Percentiles rank a stretch among this genome's conserved stretches.
phyloP scores from a whole-genome alignment of 305 asterid genomes.

The Plantago lanceolata region DNA sequence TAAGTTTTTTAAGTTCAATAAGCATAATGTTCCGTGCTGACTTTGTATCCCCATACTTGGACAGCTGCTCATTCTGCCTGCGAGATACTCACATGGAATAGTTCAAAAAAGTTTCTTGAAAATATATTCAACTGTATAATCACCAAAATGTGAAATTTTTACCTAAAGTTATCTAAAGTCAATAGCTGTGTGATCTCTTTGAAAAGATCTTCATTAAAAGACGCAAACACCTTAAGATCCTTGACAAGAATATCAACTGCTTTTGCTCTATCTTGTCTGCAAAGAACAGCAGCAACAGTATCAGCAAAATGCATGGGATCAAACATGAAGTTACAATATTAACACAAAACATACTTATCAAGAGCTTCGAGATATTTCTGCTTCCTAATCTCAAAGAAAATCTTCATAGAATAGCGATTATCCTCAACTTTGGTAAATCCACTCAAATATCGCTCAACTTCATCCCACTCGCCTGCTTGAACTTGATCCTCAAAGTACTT shows the following conservation, averaged over 20 bases:
- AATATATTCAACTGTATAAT: neutral
- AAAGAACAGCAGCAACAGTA: constrained; percentile 18
- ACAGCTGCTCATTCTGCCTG: constrained; percentile 87
- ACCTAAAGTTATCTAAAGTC: constrained; percentile 81
- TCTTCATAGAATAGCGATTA: constrained; percentile 49
- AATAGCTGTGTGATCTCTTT: constrained; percentile 81
- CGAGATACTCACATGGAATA: constrained; percentile 13
- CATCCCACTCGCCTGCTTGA: constrained; percentile 59
- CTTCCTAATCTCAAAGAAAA: constrained; percentile 53
- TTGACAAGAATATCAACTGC: constrained; percentile 78
- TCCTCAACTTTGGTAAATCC: constrained; percentile 56
- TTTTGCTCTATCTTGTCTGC: constrained; percentile 71
- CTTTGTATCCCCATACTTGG: constrained; percentile 84
- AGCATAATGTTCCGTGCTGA: constrained; percentile 74
- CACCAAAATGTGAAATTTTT: constrained; percentile 5
- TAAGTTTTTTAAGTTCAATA: constrained; percentile 61
- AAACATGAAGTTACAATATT: neutral
- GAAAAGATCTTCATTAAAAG: constrained; percentile 76
- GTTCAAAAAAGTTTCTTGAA: neutral
- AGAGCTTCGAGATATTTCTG: constrained; percentile 61
- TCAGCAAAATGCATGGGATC: constrained; percentile 1
- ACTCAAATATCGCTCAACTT: constrained; percentile 43
- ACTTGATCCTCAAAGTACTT: constrained; percentile 53
- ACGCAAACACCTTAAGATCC: constrained; percentile 75
- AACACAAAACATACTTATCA: constrained; percentile 34